Base-by-base conservation (phyloP, 768 basidiomycete genomes). In the Lepiota brunneoincarnata region DNA sequence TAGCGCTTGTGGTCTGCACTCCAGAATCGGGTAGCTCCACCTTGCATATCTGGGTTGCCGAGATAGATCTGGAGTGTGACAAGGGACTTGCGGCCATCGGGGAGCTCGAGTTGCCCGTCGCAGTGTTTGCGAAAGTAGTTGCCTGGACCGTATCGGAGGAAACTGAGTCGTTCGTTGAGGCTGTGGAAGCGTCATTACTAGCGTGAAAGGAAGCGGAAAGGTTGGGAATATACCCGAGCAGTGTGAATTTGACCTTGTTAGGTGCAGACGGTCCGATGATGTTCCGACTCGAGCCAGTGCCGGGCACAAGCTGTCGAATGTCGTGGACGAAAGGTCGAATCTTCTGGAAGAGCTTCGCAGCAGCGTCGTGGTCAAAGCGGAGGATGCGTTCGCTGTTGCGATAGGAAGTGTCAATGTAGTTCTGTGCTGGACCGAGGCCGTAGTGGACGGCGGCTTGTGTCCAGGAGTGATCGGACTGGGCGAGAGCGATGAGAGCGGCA, bases 61-160 rank as follows among this genome's bases (percentile, higher is more conserved):
- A 80, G 69, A 50, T 79, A 78, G 6, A 79, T 64, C 51, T 76
- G 76, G n/a, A 78, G 43, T 1, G 76, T 80, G 2, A 75, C 71
- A 12, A 70, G 66, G 0, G 72, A 70, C 31, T 65, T 67, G 18
- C 72, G 67, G 35, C 70, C 72, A 42, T 75, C 73, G 0, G 71
- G 70, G 6, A 74, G 66, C 24, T 67, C 59, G 6, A 68, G 58
- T 10, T 64, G 64, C 1, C 71, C 73, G 55, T 78, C 77, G 40
- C 69, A 70, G 51, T 78, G 75, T 3, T 61, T 63, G 38, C 61
- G 65, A 63, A 78, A 78, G 57, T 69, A 77, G 45, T 76, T 64
- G 0, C 77, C 76, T 17, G 69, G 67, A 0, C 74, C 74, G 38
- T 78, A 80, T 24, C 67, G 64, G 17, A 80, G 59, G 60, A 75